Percentiles rank a stretch among this genome's conserved stretches.
phyloP scores from a whole-genome alignment of 2,329 filamentous ascomycete species.

The Ophiocordyceps sinensis region DNA sequence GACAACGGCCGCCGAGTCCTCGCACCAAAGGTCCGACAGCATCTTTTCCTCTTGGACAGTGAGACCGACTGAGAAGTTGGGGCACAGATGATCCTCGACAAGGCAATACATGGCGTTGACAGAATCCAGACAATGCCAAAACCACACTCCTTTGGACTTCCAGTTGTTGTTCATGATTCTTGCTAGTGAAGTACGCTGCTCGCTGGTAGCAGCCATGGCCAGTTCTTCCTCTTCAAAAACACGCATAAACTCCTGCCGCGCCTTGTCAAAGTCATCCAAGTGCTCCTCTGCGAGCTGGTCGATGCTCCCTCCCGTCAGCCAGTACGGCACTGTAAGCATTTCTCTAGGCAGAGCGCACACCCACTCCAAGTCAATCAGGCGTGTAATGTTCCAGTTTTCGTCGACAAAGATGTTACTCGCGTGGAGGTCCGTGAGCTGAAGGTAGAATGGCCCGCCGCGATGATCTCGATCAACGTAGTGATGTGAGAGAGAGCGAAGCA shows the following conservation, averaged over 20 bases:
- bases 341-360: constrained; percentile 12
- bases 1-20: not conserved
- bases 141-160: not conserved
- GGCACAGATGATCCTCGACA: not conserved
- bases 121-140: not conserved
- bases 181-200: not conserved
- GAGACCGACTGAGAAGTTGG: not conserved
- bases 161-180: not conserved
- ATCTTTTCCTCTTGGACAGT: not conserved
- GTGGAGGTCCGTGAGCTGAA: constrained; percentile 17
- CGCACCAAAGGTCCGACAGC: not conserved
- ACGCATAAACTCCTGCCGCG: not conserved
- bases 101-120: not conserved
- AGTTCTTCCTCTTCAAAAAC: not conserved
- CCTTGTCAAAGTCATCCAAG: not conserved
- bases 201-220: too few relatives aligned
- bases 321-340: constrained; percentile 7
- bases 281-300: constrained; percentile 3
- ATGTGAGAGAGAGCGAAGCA: constrained; percentile 11
- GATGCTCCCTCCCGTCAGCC: constrained; percentile 6
- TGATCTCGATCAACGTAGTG: constrained; percentile 9
- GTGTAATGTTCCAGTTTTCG: constrained; percentile 17
- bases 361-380: constrained; percentile 20
- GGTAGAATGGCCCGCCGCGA: constrained; percentile 12
- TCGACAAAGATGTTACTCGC: constrained; percentile 21